A percentile compares a stretch with the other conserved stretches of the same genome.
Conservation (phyloP, 2,329 filamentous ascomycete genomes). For the Plectosphaerella sp. region DNA sequence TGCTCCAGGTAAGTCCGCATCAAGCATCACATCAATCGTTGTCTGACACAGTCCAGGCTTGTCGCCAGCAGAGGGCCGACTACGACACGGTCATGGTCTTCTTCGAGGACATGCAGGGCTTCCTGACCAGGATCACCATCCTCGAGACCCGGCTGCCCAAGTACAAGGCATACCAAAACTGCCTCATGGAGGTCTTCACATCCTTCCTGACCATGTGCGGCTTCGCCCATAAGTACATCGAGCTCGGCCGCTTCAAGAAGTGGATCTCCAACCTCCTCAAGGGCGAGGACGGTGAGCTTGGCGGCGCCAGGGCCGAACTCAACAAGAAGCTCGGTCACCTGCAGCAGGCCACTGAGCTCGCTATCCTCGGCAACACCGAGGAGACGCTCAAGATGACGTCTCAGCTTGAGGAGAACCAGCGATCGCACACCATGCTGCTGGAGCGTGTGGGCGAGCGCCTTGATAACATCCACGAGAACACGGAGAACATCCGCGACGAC, state of each 20-base stretch:
- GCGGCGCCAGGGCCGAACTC: conserved; percentile 21
- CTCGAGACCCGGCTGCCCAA: conserved; percentile 25
- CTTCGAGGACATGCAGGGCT: conserved; percentile 31
- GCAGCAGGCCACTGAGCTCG: conserved; percentile 25
- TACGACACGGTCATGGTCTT: conserved; percentile 33
- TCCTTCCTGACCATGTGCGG: conserved; percentile 25
- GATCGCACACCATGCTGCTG: conserved; percentile 17
- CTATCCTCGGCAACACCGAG: conserved; percentile 26
- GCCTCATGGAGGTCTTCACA: conserved; percentile 30
- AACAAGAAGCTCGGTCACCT: conserved; percentile 19
- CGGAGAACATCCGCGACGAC: conserved; percentile 19
- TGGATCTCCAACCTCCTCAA: conserved; percentile 22
- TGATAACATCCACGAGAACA: conserved; percentile 18
- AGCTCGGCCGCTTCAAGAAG: conserved; percentile 26
- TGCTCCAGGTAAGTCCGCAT: conserved; percentile 17
- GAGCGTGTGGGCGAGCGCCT: conserved; percentile 19
- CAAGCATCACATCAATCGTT: not conserved
- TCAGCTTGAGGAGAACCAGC: conserved; percentile 20
- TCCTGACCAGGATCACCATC: conserved; percentile 26
- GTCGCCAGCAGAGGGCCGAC: conserved; percentile 25
- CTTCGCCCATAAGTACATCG: conserved; percentile 27
- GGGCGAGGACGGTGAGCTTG: conserved; percentile 24
- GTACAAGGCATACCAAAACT: conserved; percentile 23
- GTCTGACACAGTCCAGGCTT: conserved; percentile 12
- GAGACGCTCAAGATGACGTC: conserved; percentile 20